Evolutionary conservation across 2,329 filamentous ascomycete genomes (phyloP), one percentile per base, ranked within the genome.

Genomic region (Scedosporium minutisporum): DNA sequence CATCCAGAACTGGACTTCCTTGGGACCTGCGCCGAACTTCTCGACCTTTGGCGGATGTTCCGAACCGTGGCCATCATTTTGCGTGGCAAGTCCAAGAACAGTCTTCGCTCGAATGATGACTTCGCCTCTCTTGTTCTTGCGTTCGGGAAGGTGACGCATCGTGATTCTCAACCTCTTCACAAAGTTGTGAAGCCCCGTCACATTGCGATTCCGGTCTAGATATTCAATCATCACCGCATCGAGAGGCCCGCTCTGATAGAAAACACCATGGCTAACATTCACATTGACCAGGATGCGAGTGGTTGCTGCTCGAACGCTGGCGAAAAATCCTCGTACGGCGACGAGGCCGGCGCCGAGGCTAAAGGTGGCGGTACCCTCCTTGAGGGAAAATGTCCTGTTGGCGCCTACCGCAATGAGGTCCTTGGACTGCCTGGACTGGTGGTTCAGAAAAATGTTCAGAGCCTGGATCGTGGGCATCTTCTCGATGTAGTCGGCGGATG

Each of bases 1-100:
- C 1, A 81, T 65, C 73, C 77, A 86, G 67, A 88, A 87, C 41
- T 78, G 68, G 2, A 88, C 84, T 0, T 80, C 72, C 10, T 75
- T 75, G 0, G 85, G 77, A 0, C 79, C 78, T 57, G 80, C 81
- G 6, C 76, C 82, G 44, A 67, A 68, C 1, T 58, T 42, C 0
- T 6, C 38, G 1, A 75, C 69, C 1, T 51, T 63, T 0, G 73
- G 70, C 0, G 68, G 73, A 16, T 71, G 67, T 1, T 51, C 63
- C n/a, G 69, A 60, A 0, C 64, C 60, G 9, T 66, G 66, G 0
- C 74, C 73, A 57, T 79, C 73, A 3, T 71, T 68, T n/a, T 63
- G 62, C 12, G 65, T 73, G 1, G 75, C 75, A 2, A 80, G 65
- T 0, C 69, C 72, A 4, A 62, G 63, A 9, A 80, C 75, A 4